Percentiles rank a stretch among this genome's conserved stretches.
These are phyloP conservation scores for Penicillium sp. DNA, from an alignment of 2,329 filamentous ascomycete genomes.

Conservation along the genomic window DNA sequence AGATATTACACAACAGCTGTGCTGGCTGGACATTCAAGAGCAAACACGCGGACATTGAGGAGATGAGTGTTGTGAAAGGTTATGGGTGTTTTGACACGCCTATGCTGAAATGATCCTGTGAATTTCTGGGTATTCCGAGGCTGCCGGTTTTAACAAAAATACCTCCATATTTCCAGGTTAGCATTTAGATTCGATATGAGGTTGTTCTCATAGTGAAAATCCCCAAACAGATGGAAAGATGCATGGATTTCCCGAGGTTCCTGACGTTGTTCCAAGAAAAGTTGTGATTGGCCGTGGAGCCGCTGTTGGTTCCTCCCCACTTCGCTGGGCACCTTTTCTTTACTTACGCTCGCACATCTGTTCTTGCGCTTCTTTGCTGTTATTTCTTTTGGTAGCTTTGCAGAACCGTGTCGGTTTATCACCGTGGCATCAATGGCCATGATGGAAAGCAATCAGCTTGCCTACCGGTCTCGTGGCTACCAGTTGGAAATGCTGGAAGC, in stretches of 20 bases:
- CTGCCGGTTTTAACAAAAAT: too few species aligned
- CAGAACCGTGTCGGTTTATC: neutral
- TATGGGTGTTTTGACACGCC: slow-evolving; percentile 52
- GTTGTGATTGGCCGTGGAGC: too few species aligned
- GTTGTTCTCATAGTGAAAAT: too few species aligned
- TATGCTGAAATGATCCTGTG: slow-evolving; percentile 17
- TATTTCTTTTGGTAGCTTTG: neutral
- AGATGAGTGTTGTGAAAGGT: slow-evolving; percentile 53
- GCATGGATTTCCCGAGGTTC: too few species aligned
- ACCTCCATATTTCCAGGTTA: too few species aligned
- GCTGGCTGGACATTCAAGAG: slow-evolving; percentile 50
- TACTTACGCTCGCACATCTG: too few species aligned
- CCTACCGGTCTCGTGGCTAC: slow-evolving; percentile 57
- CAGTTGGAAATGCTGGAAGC: slow-evolving; percentile 75
- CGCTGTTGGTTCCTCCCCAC: too few species aligned
- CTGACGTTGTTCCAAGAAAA: too few species aligned
- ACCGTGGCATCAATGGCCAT: neutral
- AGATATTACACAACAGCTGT: slow-evolving; percentile 36
- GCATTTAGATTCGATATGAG: too few species aligned
- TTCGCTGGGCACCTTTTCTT: too few species aligned
- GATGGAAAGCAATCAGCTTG: slow-evolving; percentile 6
- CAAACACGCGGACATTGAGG: slow-evolving; percentile 42
- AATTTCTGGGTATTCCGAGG: too few species aligned
- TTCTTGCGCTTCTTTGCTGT: neutral
- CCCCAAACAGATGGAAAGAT: too few species aligned